Conservation (phyloP, 2,329 filamentous ascomycete genomes). For the Monilinia laxa region DNA sequence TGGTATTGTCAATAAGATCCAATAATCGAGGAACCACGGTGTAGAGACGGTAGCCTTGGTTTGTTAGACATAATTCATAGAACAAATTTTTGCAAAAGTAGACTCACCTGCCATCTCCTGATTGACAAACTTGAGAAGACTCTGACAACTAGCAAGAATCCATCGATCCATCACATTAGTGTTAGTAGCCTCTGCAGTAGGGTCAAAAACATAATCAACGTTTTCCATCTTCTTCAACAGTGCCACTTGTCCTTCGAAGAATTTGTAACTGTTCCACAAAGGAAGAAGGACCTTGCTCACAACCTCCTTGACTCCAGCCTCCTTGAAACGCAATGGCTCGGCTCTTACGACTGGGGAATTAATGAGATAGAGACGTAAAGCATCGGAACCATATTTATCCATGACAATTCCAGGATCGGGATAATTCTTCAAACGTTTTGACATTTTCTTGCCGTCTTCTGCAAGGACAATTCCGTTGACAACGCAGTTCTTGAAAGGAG, state of each 20-base stretch:
- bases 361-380: conserved; percentile 90
- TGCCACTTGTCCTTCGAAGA: conserved; percentile 85
- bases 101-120: conserved; percentile 78
- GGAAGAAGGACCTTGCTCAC: conserved; percentile 88
- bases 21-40: conserved; percentile 87
- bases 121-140: conserved; percentile 86
- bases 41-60: conserved; percentile 68
- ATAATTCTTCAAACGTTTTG: conserved; percentile 94
- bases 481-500: conserved; percentile 94
- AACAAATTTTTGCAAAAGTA: neutral
- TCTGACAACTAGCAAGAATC: conserved; percentile 92
- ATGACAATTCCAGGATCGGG: conserved; percentile 83
- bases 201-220: conserved; percentile 76
- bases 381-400: conserved; percentile 85
- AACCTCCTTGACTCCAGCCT: conserved; percentile 89
- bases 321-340: conserved; percentile 88
- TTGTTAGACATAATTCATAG: conserved; percentile 21
- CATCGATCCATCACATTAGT: conserved; percentile 94
- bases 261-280: conserved; percentile 95
- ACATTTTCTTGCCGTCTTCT: conserved; percentile 98
- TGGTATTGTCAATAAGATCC: conserved; percentile 85
- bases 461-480: conserved; percentile 93
- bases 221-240: conserved; percentile 83
- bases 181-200: conserved; percentile 70
- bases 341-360: conserved; percentile 94